These are phyloP conservation scores for Mycena kentingensis DNA, from an alignment of 768 basidiomycete genomes.

Conservation along the genomic window DNA sequence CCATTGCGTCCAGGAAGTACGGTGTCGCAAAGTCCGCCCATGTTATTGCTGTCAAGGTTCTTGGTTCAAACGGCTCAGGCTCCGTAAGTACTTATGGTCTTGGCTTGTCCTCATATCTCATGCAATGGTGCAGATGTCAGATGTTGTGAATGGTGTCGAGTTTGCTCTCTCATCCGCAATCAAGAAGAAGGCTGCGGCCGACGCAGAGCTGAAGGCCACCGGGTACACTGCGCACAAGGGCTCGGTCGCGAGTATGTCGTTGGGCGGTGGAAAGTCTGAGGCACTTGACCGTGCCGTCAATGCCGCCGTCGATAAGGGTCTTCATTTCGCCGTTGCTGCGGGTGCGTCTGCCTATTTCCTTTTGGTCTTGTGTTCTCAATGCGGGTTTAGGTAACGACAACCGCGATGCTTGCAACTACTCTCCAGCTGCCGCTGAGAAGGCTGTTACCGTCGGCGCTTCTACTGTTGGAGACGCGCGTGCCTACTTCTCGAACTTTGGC, in stretches of 20 bases:
- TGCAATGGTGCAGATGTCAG: too few relatives aligned
- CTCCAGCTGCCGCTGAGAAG: constrained; percentile 85
- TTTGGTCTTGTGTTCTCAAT: constrained; percentile 2
- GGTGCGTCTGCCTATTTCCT: constrained; percentile 45
- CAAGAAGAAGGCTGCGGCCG: constrained; percentile 50
- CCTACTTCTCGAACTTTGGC: constrained; percentile 93
- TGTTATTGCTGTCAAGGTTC: constrained; percentile 88
- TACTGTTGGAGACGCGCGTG: constrained; percentile 77
- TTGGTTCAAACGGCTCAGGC: constrained; percentile 93
- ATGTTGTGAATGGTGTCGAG: constrained; percentile 68
- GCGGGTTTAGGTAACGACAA: constrained; percentile 68
- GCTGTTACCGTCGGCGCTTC: constrained; percentile 96
- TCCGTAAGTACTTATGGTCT: constrained; percentile 57
- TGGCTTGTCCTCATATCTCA: not conserved
- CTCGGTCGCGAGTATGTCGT: constrained; percentile 95
- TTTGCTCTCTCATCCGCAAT: constrained; percentile 67
- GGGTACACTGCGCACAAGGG: constrained; percentile 88
- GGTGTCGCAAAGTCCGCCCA: constrained; percentile 96
- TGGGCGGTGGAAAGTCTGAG: constrained; percentile 91
- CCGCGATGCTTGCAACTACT: constrained; percentile 89
- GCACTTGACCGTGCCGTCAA: constrained; percentile 86
- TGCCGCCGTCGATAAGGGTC: constrained; percentile 75
- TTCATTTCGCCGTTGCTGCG: constrained; percentile 97
- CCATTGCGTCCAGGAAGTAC: constrained; percentile 89
- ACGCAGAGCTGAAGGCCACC: constrained; percentile 65